A percentile compares a stretch with the other conserved stretches of the same genome.
Conservation (phyloP, 2,329 filamentous ascomycete species). For the Moelleriella libera region DNA sequence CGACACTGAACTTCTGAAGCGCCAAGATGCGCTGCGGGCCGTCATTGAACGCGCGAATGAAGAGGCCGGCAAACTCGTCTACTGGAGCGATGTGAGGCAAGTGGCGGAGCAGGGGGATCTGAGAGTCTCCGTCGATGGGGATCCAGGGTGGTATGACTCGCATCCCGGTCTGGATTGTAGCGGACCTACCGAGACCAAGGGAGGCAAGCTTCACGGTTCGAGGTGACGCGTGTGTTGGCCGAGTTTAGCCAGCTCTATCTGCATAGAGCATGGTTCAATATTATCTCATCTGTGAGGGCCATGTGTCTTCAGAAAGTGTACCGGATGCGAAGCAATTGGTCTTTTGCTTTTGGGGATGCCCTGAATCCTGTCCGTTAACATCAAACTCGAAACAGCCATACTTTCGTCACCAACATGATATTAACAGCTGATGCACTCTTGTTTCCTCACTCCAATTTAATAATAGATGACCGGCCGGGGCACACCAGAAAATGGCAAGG, state of each 20-base stretch:
- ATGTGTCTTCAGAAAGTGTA: no score
- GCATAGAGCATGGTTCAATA: no score
- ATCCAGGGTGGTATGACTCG: conserved; percentile 20
- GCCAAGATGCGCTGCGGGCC: conserved; percentile 55
- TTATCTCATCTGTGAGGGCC: no score
- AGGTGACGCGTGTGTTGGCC: neutral
- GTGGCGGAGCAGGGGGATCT: conserved; percentile 43
- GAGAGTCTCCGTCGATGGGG: conserved; percentile 25
- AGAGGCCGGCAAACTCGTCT: conserved; percentile 69
- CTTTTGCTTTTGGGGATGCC: no score
- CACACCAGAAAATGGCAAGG: no score
- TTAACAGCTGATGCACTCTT: no score
- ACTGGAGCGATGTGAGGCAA: conserved; percentile 72
- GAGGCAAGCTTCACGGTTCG: conserved; percentile 5
- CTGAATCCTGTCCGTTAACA: no score
- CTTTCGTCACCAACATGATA: no score
- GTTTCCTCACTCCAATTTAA: no score
- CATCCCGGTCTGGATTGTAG: conserved; percentile 41
- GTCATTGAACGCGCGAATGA: conserved; percentile 66
- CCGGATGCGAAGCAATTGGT: no score
- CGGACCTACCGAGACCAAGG: conserved; percentile 26
- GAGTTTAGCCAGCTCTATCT: neutral
- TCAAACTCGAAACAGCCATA: no score
- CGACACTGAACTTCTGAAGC: conserved; percentile 17
- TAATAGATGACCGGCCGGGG: no score